These are phyloP conservation scores for Guillardia theta DNA, from an alignment of 78 protist species.

Conservation along the genomic window DNA sequence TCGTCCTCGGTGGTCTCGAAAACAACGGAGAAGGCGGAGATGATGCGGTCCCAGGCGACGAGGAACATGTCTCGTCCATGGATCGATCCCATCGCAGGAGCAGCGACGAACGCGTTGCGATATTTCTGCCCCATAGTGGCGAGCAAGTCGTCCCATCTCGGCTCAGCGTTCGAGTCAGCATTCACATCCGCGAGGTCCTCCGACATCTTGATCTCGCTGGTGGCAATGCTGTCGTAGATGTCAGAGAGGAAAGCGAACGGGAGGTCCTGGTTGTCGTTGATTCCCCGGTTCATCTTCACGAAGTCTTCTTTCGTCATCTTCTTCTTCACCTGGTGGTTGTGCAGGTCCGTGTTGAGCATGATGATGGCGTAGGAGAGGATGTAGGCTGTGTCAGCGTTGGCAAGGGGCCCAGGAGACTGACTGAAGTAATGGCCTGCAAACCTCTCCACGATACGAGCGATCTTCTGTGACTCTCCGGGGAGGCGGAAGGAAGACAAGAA, in stretches of 20 bases:
- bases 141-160: slow-evolving; percentile 9
- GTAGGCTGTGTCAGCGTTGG: slow-evolving; percentile 58
- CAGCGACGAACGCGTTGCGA: neutral
- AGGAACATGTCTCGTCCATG: slow-evolving; percentile 30
- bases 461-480: slow-evolving; percentile 83
- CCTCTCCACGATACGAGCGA: slow-evolving; percentile 74
- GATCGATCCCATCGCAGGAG: neutral
- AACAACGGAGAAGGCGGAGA: slow-evolving; percentile 21
- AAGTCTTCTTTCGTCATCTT: slow-evolving; percentile 61
- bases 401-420: neutral
- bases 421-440: slow-evolving; percentile 53
- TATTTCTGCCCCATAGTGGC: neutral
- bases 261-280: slow-evolving; percentile 50
- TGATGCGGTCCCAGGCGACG: slow-evolving; percentile 14
- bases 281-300: slow-evolving; percentile 50
- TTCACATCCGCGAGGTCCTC: neutral
- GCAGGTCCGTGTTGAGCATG: slow-evolving; percentile 85
- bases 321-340: slow-evolving; percentile 39
- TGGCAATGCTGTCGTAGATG: slow-evolving; percentile 12
- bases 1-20: slow-evolving; percentile 37
- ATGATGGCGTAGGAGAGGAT: slow-evolving; percentile 67
- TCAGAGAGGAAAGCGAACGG: slow-evolving; percentile 20
- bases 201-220: slow-evolving; percentile 6
- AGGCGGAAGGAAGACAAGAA: slow-evolving; percentile 23
- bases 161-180: neutral